phyloP scores from a whole-genome alignment of 805 yeast species.

The Metschnikowia koreensis region DNA sequence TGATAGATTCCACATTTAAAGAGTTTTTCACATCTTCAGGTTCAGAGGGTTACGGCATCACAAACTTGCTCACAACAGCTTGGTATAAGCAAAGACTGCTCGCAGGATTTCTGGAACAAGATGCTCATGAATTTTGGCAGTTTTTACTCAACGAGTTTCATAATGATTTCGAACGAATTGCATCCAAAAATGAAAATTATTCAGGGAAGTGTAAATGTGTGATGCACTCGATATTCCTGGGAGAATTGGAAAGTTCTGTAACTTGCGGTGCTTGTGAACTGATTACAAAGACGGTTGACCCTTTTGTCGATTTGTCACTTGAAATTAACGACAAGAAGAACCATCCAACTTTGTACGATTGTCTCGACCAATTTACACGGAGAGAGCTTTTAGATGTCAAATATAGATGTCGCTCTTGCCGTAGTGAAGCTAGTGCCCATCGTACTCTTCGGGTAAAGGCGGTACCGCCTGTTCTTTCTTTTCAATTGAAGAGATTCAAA shows the following conservation, averaged over 20 bases:
- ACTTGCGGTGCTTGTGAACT: slow-evolving; percentile 67
- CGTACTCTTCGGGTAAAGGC: slow-evolving; percentile 69
- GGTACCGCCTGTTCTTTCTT: slow-evolving; percentile 73
- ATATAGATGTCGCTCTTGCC: slow-evolving; percentile 70
- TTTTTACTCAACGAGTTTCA: slow-evolving; percentile 86
- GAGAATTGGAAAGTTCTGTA: slow-evolving; percentile 77
- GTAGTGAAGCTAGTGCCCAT: slow-evolving; percentile 55
- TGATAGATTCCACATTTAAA: slow-evolving; percentile 73
- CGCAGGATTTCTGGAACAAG: slow-evolving; percentile 97
- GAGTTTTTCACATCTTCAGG: slow-evolving; percentile 66
- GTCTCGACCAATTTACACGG: slow-evolving; percentile 74
- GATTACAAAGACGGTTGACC: slow-evolving; percentile 74
- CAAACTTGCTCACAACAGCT: slow-evolving; percentile 76
- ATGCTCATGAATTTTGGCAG: slow-evolving; percentile 98
- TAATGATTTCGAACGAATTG: slow-evolving; percentile 34
- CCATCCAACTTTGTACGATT: slow-evolving; percentile 48
- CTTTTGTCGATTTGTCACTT: slow-evolving; percentile 83
- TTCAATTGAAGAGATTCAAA: slow-evolving; percentile 81
- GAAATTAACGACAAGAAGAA: slow-evolving; percentile 49
- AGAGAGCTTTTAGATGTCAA: slow-evolving; percentile 73
- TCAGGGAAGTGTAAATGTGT: slow-evolving; percentile 63
- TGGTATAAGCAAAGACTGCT: slow-evolving; percentile 82
- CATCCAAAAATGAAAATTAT: slow-evolving; percentile 8
- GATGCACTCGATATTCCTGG: slow-evolving; percentile 79
- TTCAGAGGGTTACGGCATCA: slow-evolving; percentile 74